A percentile compares a stretch with the other conserved stretches of the same genome.
These are phyloP conservation scores for Hypoxylon sp. DNA, from an alignment of 2,329 filamentous ascomycete genomes.

Conservation along the genomic window DNA sequence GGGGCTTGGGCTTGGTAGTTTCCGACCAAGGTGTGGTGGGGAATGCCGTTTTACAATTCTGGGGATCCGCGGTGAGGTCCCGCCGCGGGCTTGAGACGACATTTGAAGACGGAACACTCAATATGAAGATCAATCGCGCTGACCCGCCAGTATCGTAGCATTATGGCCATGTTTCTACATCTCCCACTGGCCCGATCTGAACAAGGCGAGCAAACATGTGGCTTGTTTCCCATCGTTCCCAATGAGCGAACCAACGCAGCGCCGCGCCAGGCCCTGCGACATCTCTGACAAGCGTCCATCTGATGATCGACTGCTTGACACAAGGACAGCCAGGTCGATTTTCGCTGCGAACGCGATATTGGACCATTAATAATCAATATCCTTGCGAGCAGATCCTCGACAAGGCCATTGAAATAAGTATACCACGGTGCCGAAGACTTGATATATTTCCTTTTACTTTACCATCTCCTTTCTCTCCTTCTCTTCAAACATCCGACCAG, in stretches of 20 bases:
- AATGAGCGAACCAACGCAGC: conserved; percentile 2
- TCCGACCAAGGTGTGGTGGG: conserved; percentile 30
- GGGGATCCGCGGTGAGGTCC: conserved; percentile 21
- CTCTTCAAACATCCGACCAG: conserved; percentile 24
- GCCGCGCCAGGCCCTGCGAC: conserved; percentile 30
- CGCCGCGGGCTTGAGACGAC: conserved; percentile 18
- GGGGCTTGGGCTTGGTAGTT: conserved; percentile 25
- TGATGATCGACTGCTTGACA: conserved; percentile 36
- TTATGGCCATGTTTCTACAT: conserved; percentile 13
- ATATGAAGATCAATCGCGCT: conserved; percentile 34
- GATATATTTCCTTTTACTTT: conserved; percentile 3
- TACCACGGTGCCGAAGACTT: conserved; percentile 8
- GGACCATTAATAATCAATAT: conserved; percentile 19
- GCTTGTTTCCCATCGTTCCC: conserved; percentile 7
- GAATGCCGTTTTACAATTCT: conserved; percentile 36
- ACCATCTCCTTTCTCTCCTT: conserved; percentile 14
- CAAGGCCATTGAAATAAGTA: conserved; percentile 32
- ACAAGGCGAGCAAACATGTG: conserved; percentile 1
- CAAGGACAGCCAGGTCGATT: conserved; percentile 14
- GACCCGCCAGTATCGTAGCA: conserved; percentile 11
- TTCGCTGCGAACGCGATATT: conserved; percentile 20
- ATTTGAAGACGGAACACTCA: conserved; percentile 25
- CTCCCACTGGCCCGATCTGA: neutral
- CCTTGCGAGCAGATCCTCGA: conserved; percentile 25
- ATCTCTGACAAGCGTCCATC: conserved; percentile 28